Percentiles rank a stretch among this genome's conserved stretches.
phyloP scores from a whole-genome alignment of 805 yeast genomes.

The Saccharomycopsis fibuligera region DNA sequence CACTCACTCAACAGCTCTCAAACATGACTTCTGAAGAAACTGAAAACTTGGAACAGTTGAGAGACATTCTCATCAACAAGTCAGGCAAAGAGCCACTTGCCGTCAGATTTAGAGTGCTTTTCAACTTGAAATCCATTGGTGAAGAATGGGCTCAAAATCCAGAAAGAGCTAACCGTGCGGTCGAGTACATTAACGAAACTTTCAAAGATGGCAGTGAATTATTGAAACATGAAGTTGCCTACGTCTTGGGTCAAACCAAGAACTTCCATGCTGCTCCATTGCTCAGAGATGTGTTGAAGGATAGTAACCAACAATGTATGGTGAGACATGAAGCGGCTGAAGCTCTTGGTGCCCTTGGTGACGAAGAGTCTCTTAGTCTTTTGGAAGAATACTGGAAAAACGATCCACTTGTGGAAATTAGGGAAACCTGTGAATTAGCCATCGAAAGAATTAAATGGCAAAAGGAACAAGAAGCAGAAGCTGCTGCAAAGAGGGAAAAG shows the following conservation, averaged over 20 bases:
- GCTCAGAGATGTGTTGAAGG: slow-evolving; percentile 63
- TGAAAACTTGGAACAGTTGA: slow-evolving; percentile 49
- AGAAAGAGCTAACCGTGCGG: slow-evolving; percentile 55
- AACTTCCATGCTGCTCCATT: slow-evolving; percentile 72
- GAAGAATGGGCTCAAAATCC: slow-evolving; percentile 53
- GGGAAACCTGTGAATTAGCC: slow-evolving; percentile 97
- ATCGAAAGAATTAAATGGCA: slow-evolving; percentile 94
- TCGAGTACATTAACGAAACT: slow-evolving; percentile 79
- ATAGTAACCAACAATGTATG: slow-evolving; percentile 77
- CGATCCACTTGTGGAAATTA: slow-evolving; percentile 81
- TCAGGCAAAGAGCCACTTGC: slow-evolving; percentile 71
- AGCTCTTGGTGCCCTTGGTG: slow-evolving; percentile 95
- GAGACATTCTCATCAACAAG: slow-evolving; percentile 63
- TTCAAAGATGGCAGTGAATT: slow-evolving; percentile 80
- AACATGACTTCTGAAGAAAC: slow-evolving; percentile 9
- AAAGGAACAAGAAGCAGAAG: slow-evolving; percentile 42
- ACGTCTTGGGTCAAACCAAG: slow-evolving; percentile 92
- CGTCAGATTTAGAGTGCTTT: slow-evolving; percentile 87
- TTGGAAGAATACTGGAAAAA: slow-evolving; percentile 56
- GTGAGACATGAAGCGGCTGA: slow-evolving; percentile 99
- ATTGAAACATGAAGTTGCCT: slow-evolving; percentile 95
- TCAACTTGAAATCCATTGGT: slow-evolving; percentile 83
- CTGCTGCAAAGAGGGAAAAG: slow-evolving; percentile 49
- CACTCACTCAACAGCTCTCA: not conserved
- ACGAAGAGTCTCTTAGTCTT: slow-evolving; percentile 59